Conservation (phyloP, 208 protist species). For the Wallacemonas collosoma region DNA sequence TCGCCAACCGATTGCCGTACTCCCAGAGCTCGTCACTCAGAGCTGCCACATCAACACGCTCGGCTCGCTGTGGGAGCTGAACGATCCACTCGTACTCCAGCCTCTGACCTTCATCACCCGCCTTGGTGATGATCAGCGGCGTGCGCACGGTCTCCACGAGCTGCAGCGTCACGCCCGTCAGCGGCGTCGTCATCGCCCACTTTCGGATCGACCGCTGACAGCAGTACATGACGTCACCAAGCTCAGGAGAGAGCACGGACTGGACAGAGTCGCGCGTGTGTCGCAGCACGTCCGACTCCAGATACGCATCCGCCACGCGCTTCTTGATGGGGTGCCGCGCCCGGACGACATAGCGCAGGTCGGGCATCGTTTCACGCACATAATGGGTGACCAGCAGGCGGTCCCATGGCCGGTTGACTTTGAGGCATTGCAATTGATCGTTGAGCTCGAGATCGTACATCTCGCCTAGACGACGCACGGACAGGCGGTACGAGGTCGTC, state of each 20-base stretch:
- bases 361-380: conserved; percentile 79
- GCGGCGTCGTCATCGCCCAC: conserved; percentile 59
- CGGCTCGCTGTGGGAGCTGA: conserved; percentile 70
- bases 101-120: conserved; percentile 79
- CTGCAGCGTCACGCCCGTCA: conserved; percentile 56
- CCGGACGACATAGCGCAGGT: conserved; percentile 85
- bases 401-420: conserved; percentile 85
- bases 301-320: conserved; percentile 73
- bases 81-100: conserved; percentile 92
- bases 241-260: conserved; percentile 82
- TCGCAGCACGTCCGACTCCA: conserved; percentile 79
- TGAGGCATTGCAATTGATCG: conserved; percentile 69
- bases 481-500: conserved; percentile 74
- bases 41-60: conserved; percentile 60
- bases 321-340: conserved; percentile 88
- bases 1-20: conserved; percentile 69
- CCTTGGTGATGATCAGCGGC: conserved; percentile 86
- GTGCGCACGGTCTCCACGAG: conserved; percentile 90
- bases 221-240: conserved; percentile 89
- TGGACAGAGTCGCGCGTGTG: conserved; percentile 87
- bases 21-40: conserved; percentile 79
- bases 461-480: conserved; percentile 63
- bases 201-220: conserved; percentile 84
- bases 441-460: conserved; percentile 83
- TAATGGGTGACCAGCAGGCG: conserved; percentile 87